Evolutionary conservation across 2,329 filamentous ascomycete species (phyloP), one percentile per base, ranked within the genome.

Genomic region (Verticillium nubilum): DNA sequence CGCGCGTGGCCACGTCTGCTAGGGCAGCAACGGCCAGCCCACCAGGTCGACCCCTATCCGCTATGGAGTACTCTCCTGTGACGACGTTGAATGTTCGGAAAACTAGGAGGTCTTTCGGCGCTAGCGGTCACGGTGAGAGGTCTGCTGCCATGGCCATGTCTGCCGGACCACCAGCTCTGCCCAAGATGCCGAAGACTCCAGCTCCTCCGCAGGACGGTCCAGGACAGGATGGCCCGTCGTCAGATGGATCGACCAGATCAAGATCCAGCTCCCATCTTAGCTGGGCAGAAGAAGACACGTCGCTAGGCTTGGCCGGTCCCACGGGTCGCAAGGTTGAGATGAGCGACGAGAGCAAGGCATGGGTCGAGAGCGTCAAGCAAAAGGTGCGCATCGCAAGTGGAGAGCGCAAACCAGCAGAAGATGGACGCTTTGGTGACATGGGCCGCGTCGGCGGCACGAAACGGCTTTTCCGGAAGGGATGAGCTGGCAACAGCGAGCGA

Each of bases 341-440:
- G 75, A 90, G 86, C 59, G 86, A 87, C 59, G 87, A 92, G 73
- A 91, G 88, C 68, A 80, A 86, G 60, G 86, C 87, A 42, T 95
- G 91, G 91, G 89, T 95, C 10, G 88, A 93, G 72, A 90, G 86
- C 62, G 89, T 95, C 77, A 88, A 92, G 75, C 88, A 91, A 68
- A 89, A 91, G 69, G 91, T 92, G 47, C 84, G 88, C 61, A 81
- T 86, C 54, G 89, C 86, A 61, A 90, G 87, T 68, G 83, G 83
- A 59, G 86, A 86, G 70, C 75, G 74, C 54, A 73, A 73, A 56
- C 56, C 37, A 10, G 29, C 54, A 5, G 69, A 70, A 61, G 69
- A 75, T 28, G 69, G 68, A 66, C 74, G 79, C 53, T 90, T 92
- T 72, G 87, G 86, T 23, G 87, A 91, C 64, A 74, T 92, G 65